Conservation (phyloP, 495 filamentous ascomycete genomes). For the Bathelium albidoporum region DNA sequence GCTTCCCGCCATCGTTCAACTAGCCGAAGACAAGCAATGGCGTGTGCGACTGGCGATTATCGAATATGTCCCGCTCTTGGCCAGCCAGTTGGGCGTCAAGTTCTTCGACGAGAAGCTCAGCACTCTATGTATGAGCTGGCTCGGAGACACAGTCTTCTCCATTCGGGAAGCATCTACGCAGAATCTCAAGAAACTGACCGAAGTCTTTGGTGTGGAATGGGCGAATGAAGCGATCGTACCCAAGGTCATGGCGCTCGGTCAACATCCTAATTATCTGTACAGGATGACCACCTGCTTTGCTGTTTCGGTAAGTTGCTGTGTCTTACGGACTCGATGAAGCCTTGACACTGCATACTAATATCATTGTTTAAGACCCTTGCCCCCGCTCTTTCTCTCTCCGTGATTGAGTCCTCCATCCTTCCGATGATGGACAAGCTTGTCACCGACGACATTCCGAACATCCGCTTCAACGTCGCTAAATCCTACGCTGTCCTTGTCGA, state of each 20-base stretch:
- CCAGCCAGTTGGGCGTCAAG: constrained; percentile 87
- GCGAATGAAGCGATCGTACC: constrained; percentile 95
- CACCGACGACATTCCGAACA: constrained; percentile 91
- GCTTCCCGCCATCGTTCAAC: constrained; percentile 92
- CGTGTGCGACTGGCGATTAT: constrained; percentile 95
- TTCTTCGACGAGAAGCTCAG: constrained; percentile 98
- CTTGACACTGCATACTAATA: constrained; percentile 2
- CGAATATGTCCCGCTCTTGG: constrained; percentile 95
- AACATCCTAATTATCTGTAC: constrained; percentile 96
- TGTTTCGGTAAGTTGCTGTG: constrained; percentile 63
- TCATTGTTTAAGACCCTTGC: constrained; percentile 65
- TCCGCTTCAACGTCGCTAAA: constrained; percentile 98
- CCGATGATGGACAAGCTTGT: constrained; percentile 93
- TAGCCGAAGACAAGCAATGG: constrained; percentile 99
- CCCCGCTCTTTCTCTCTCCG: constrained; percentile 78
- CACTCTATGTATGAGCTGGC: constrained; percentile 94
- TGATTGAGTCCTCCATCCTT: constrained; percentile 85
- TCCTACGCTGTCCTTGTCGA: constrained; percentile 84
- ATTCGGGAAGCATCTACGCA: constrained; percentile 95
- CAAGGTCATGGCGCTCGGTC: constrained; percentile 96
- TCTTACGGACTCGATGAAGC: constrained; percentile 2
- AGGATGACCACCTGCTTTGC: constrained; percentile 99
- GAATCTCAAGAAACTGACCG: constrained; percentile 94
- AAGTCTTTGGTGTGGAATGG: constrained; percentile 97
- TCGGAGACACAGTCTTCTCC: constrained; percentile 98